Evolutionary conservation across 177 flowering plant species (phyloP).

Genomic region (Tripterygium wilfordii): DNA sequence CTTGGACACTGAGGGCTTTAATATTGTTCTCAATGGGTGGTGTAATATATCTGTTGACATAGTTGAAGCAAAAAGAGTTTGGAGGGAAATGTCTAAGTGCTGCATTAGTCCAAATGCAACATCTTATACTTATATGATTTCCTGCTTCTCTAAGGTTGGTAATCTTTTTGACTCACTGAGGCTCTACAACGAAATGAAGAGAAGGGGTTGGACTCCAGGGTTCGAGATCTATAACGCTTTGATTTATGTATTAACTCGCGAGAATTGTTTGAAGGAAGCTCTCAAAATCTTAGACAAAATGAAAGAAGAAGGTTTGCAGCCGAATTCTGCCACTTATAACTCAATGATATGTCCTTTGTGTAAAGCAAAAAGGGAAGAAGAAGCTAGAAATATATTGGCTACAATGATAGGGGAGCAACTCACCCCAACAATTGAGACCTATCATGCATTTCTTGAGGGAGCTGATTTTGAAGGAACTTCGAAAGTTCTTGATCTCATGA

Average conservation of each 20-base stretch:
- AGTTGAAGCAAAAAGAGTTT: constrained; percentile 81
- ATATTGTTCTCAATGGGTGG: constrained; percentile 89
- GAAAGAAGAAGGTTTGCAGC: constrained; percentile 47
- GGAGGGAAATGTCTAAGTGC: constrained; percentile 85
- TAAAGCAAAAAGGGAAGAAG: constrained; percentile 50
- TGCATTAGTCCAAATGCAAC: constrained; percentile 65
- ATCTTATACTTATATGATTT: constrained; percentile 75
- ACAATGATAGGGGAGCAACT: constrained; percentile 50
- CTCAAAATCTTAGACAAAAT: constrained; percentile 53
- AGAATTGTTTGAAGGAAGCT: constrained; percentile 81
- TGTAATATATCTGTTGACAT: constrained; percentile 58
- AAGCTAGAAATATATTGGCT: constrained; percentile 49
- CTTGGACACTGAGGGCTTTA: constrained; percentile 60
- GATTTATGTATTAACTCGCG: constrained; percentile 54
- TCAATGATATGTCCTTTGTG: constrained; percentile 75
- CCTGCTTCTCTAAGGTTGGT: constrained; percentile 76
- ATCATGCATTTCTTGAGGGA: constrained; percentile 58
- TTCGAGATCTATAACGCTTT: constrained; percentile 73
- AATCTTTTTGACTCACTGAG: constrained; percentile 83
- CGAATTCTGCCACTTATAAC: constrained; percentile 58
- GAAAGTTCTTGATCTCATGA: constrained; percentile 62
- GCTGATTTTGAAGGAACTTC: constrained; percentile 41
- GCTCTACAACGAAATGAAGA: constrained; percentile 85
- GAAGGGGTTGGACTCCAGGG: constrained; percentile 60
- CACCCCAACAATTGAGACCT: constrained; percentile 52